Percentiles rank a stretch among this genome's conserved stretches.
Evolutionary conservation across 2,329 filamentous ascomycete species (phyloP).

Genomic region (Aspergillus sp.): DNA sequence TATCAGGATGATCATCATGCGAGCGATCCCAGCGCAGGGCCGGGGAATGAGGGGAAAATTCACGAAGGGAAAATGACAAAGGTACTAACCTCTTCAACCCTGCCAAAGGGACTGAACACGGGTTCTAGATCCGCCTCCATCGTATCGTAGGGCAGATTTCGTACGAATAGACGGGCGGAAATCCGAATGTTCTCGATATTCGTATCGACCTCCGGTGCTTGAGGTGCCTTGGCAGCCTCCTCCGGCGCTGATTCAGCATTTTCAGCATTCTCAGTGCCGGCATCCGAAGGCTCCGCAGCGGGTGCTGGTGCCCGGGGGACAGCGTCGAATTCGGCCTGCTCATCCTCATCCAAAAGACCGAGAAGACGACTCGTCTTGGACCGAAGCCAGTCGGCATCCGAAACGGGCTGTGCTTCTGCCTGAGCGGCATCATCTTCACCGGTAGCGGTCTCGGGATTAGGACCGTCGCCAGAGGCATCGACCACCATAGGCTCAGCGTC

Average conservation of each 20-base stretch:
- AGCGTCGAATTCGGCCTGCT: slow-evolving; percentile 41
- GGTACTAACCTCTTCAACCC: slow-evolving; percentile 79
- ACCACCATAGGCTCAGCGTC: slow-evolving; percentile 24
- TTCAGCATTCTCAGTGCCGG: slow-evolving; percentile 13
- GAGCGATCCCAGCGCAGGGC: slow-evolving; percentile 32
- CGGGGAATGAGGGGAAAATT: slow-evolving; percentile 14
- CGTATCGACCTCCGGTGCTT: slow-evolving; percentile 32
- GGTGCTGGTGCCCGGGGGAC: slow-evolving; percentile 22
- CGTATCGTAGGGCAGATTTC: slow-evolving; percentile 81
- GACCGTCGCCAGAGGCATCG: slow-evolving; percentile 21
- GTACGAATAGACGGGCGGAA: slow-evolving; percentile 78
- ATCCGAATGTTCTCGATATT: slow-evolving; percentile 64
- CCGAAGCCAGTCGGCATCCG: slow-evolving; percentile 88
- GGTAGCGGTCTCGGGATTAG: slow-evolving; percentile 14
- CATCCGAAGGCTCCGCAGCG: slow-evolving; percentile 8
- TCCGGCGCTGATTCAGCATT: slow-evolving; percentile 12
- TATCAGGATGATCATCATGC: slow-evolving; percentile 99
- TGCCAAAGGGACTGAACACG: slow-evolving; percentile 69
- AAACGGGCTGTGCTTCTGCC: slow-evolving; percentile 41
- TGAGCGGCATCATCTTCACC: slow-evolving; percentile 21
- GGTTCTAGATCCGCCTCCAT: slow-evolving; percentile 73
- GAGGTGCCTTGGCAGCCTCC: slow-evolving; percentile 9
- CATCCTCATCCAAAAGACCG: slow-evolving; percentile 74
- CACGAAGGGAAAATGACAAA: slow-evolving; percentile 14
- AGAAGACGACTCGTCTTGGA: slow-evolving; percentile 83